Evolutionary conservation across 768 basidiomycete species (phyloP).

Genomic region (Tulasnella sp.): DNA sequence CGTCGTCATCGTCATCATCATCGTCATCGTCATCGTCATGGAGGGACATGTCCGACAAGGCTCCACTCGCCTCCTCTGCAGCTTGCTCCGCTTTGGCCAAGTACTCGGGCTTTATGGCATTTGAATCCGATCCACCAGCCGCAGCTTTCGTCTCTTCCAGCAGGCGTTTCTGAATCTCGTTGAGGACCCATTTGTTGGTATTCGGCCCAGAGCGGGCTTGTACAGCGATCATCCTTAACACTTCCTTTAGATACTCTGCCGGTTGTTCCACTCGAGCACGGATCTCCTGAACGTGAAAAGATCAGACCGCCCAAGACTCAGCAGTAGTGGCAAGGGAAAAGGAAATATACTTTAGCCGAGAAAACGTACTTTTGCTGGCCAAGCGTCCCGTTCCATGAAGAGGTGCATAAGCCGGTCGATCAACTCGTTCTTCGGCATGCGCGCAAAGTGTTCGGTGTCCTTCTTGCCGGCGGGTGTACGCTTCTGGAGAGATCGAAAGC

Average conservation of each 20-base stretch:
- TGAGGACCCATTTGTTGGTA: no score
- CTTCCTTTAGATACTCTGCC: slow-evolving; percentile 27
- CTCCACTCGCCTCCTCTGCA: no score
- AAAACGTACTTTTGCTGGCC: slow-evolving; percentile 24
- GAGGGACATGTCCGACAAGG: no score
- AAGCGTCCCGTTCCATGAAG: slow-evolving; percentile 31
- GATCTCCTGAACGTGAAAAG: slow-evolving; percentile 14
- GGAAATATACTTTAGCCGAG: no score
- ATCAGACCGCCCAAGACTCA: background rate
- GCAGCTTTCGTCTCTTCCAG: no score
- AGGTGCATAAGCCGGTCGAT: slow-evolving; percentile 30
- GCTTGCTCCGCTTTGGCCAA: no score
- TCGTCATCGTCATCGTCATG: no score
- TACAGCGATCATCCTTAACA: slow-evolving; percentile 25
- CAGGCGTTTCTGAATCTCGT: no score
- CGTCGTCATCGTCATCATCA: no score
- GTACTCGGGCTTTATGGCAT: no score
- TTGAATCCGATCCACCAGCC: no score
- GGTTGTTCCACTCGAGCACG: slow-evolving; percentile 26
- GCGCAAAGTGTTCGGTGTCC: slow-evolving; percentile 24
- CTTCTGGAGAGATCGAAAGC: background rate
- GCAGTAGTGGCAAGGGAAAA: background rate
- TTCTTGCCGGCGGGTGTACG: background rate
- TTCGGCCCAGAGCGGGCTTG: no score
- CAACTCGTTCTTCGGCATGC: slow-evolving; percentile 32